Evolutionary conservation across 805 yeast species (phyloP), one percentile per base, ranked within the genome.

Genomic region (Schizosaccharomyces lindneri): DNA sequence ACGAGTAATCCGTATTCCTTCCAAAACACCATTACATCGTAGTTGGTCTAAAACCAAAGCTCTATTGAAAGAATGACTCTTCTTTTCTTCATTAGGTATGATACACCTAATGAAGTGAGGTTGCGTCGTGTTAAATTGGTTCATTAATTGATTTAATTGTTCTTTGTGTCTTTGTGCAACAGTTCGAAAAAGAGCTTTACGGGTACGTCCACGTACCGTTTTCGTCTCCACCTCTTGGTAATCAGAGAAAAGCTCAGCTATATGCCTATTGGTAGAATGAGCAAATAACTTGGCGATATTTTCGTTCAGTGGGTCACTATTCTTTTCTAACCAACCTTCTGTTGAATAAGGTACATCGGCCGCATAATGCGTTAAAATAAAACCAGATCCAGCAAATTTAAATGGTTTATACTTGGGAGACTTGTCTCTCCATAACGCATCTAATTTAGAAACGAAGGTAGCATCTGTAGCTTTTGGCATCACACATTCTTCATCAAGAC

Each of bases 71-170:
- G 75, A 73, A 55, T 79, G 79, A 0, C 96, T 81, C 61, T 76
- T 76, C 69, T 90, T 89, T 57, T 78, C 74, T 63, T 80, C 79
- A 69, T 93, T 93, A 6, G 99, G 99, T 59, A 93, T 74, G 59
- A 93, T 93, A 71, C 99, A 93, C 66, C 99, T 80, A 29, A 93
- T 97, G 70, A 93, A 93, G 70, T 93, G 97, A 1, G 99, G 99
- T 68, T 86, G 88, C 0, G 98, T 93, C 13, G 80, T 73, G 2
- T 80, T 75, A 24, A 93, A 73, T 65, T 87, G 90, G 4, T 75
- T 75, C 82, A 93, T 81, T 61, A 93, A 74, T 39, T 79, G 77
- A 24, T 72, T 73, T 46, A 90, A 77, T 70, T 93, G 97, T 65
- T 86, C 93, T 67, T 87, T 86, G 69, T 93, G 97, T 63, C 86